A percentile compares a stretch with the other conserved stretches of the same genome.
Conservation (phyloP, 192 early-diverging fungal genomes). For the Dissophora globulifera region DNA sequence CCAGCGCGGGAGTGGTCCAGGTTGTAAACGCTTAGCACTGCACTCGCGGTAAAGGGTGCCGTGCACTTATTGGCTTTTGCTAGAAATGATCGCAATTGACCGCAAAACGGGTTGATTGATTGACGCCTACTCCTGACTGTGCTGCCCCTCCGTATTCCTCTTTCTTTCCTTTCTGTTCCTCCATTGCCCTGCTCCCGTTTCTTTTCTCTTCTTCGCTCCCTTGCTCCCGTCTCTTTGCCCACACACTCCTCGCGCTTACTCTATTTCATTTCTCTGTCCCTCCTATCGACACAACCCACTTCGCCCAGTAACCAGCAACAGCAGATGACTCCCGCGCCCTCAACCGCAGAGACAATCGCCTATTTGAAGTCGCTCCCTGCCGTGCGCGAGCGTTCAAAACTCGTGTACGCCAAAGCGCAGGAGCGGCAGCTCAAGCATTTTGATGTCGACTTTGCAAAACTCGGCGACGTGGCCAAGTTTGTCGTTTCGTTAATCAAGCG, state of each 20-base stretch:
- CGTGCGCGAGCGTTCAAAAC: constrained; percentile 76
- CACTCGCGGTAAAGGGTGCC: no score
- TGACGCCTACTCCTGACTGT: no score
- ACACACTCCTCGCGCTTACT: not conserved
- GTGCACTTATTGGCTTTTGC: no score
- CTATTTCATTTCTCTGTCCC: not conserved
- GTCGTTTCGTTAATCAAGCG: constrained; percentile 76
- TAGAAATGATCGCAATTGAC: no score
- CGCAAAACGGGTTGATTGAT: no score
- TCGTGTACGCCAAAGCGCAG: constrained; percentile 69
- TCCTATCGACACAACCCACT: not conserved
- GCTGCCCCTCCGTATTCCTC: no score
- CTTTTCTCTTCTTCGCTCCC: not conserved
- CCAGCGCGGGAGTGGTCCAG: no score
- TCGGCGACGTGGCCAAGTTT: constrained; percentile 73
- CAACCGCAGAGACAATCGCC: constrained; percentile 46
- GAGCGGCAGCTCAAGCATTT: constrained; percentile 74
- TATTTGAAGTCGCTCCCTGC: constrained; percentile 77
- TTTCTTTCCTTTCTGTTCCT: no score
- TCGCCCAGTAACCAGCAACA: not conserved
- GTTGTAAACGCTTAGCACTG: no score
- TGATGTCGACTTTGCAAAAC: constrained; percentile 69
- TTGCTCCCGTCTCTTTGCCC: not conserved
- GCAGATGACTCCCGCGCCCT: constrained; percentile 30
- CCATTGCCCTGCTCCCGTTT: no score